Evolutionary conservation across 2,329 filamentous ascomycete species (phyloP).

Genomic region (Cercospora sp.): DNA sequence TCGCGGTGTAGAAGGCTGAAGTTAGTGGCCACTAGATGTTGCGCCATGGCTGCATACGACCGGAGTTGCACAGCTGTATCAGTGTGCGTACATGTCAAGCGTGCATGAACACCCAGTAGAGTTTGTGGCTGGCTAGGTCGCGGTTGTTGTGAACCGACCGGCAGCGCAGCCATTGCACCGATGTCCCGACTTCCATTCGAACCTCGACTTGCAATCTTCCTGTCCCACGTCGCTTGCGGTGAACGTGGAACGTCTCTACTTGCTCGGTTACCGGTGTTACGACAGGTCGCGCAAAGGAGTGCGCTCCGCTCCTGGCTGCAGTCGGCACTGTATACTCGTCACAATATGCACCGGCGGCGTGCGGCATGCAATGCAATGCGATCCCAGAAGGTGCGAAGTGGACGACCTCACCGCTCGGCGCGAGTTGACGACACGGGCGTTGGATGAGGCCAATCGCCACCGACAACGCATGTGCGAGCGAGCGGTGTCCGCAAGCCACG

Average conservation of each 20-base stretch:
- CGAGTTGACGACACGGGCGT: not conserved
- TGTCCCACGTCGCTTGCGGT: not conserved
- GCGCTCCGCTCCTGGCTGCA: not conserved
- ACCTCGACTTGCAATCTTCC: not conserved
- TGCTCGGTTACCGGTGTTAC: not conserved
- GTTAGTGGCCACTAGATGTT: not conserved
- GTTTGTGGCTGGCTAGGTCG: not conserved
- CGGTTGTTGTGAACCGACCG: not conserved
- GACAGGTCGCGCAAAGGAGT: not conserved
- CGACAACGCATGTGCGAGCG: not conserved
- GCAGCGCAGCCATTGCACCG: not conserved
- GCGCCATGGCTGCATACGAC: not conserved
- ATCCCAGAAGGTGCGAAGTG: not conserved
- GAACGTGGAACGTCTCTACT: not conserved
- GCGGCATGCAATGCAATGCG: not conserved
- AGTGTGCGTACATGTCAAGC: not conserved
- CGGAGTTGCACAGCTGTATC: not conserved
- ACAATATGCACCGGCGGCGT: not conserved
- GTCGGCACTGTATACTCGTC: not conserved
- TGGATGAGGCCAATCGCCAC: not conserved
- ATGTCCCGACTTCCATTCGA: not conserved
- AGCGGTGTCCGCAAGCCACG: not conserved
- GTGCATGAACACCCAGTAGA: not conserved
- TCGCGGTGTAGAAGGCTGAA: not conserved
- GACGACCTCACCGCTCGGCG: not conserved